Conservation (phyloP, 805 yeast genomes). For the Kodamaea jinghongensis region DNA sequence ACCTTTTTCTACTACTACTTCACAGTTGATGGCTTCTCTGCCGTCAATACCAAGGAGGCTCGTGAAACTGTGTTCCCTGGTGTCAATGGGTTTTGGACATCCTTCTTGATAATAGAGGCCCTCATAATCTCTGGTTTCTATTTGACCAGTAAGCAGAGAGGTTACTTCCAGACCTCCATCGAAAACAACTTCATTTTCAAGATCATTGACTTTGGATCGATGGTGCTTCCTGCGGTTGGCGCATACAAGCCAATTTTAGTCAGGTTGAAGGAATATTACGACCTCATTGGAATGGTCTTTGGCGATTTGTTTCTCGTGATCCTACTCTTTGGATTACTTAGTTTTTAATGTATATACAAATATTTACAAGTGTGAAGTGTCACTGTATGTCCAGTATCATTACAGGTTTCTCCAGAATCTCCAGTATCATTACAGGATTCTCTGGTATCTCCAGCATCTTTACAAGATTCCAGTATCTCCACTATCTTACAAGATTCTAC, state of each 20-base stretch:
- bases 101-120: constrained; percentile 32
- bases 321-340: constrained; percentile 37
- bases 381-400: too few relatives aligned
- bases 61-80: constrained; percentile 17
- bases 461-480: too few relatives aligned
- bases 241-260: constrained; percentile 28
- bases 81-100: constrained; percentile 20
- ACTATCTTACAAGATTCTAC: too few relatives aligned
- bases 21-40: constrained; percentile 19
- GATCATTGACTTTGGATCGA: constrained; percentile 29
- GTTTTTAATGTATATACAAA: constrained; percentile 14
- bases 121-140: constrained; percentile 34
- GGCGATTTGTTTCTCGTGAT: constrained; percentile 38
- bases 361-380: too few relatives aligned
- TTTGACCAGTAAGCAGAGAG: constrained; percentile 23
- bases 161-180: constrained; percentile 22
- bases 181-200: constrained; percentile 28
- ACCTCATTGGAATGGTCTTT: constrained; percentile 32
- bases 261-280: constrained; percentile 34
- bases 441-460: too few relatives aligned
- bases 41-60: constrained; percentile 25
- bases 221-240: constrained; percentile 33
- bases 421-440: too few relatives aligned
- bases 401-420: too few relatives aligned
- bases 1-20: constrained; percentile 37